Conservation (phyloP, 2,329 filamentous ascomycete species). For the Aspergillus tamarii region DNA sequence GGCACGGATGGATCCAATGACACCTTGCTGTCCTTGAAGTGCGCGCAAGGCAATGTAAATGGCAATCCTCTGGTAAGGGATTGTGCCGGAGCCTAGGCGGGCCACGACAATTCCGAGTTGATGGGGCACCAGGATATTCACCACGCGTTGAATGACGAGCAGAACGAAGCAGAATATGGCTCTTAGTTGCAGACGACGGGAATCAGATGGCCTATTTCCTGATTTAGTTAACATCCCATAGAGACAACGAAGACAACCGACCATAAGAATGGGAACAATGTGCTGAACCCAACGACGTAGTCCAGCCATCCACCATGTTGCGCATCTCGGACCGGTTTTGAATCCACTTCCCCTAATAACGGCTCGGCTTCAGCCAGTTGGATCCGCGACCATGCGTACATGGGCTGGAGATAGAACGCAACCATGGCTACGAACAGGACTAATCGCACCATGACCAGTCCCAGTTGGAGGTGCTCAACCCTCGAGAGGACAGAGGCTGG, state of each 20-base stretch:
- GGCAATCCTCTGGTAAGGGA: constrained; percentile 72
- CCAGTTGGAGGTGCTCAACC: not conserved
- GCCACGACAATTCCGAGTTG: constrained; percentile 80
- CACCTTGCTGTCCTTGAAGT: constrained; percentile 81
- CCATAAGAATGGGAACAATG: constrained; percentile 6
- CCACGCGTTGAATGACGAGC: constrained; percentile 64
- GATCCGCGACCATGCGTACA: constrained; percentile 4
- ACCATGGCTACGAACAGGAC: constrained; percentile 7
- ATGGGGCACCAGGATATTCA: constrained; percentile 80
- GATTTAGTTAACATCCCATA: no score
- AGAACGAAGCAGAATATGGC: no score
- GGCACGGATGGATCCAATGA: constrained; percentile 78
- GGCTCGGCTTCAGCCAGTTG: constrained; percentile 2
- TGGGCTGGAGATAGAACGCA: constrained; percentile 5
- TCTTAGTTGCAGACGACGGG: no score
- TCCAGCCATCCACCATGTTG: constrained; percentile 7
- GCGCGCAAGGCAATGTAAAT: constrained; percentile 75
- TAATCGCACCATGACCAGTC: not conserved
- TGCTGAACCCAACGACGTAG: constrained; percentile 5
- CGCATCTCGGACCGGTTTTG: not conserved
- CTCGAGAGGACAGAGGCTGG: not conserved
- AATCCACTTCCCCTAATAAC: not conserved
- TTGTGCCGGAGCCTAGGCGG: constrained; percentile 60
- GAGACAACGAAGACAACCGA: constrained; percentile 48
- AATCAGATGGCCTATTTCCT: no score